Conservation (phyloP, 306 rosid species). For the Prunus padus region DNA sequence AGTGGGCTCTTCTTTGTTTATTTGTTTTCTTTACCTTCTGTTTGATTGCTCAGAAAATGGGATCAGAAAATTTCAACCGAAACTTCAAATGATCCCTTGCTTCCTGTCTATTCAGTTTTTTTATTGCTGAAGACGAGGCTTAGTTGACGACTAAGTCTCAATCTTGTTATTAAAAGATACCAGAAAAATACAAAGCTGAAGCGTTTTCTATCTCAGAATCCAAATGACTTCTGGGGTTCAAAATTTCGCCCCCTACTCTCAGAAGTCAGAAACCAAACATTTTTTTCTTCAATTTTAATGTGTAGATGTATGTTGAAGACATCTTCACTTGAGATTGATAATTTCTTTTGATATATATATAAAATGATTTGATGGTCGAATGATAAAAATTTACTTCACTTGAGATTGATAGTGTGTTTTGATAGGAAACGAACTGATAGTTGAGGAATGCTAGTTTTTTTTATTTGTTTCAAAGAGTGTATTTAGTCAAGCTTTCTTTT, state of each 20-base stretch:
- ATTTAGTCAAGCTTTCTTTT: not conserved
- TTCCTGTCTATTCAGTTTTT: not conserved
- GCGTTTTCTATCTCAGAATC: not conserved
- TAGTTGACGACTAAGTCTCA: not conserved
- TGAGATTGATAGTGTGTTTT: no score
- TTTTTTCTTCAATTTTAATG: not conserved
- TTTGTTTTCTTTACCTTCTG: not conserved
- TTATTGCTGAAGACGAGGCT: not conserved
- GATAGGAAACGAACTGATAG: not conserved
- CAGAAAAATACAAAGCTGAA: not conserved
- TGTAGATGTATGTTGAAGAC: not conserved
- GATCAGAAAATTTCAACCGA: not conserved
- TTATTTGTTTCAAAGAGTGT: not conserved
- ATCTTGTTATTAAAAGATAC: conserved; percentile 1
- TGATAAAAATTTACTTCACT: no score
- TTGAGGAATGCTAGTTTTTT: not conserved
- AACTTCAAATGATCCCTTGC: not conserved
- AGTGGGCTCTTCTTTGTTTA: not conserved
- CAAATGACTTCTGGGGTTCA: not conserved
- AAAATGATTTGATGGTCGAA: no score
- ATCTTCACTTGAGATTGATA: not conserved
- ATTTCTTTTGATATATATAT: no score
- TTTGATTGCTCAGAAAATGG: conserved; percentile 6
- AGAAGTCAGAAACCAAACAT: not conserved
- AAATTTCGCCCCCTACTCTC: not conserved